phyloP scores from a whole-genome alignment of 768 basidiomycete genomes.

The Trametes maxima region DNA sequence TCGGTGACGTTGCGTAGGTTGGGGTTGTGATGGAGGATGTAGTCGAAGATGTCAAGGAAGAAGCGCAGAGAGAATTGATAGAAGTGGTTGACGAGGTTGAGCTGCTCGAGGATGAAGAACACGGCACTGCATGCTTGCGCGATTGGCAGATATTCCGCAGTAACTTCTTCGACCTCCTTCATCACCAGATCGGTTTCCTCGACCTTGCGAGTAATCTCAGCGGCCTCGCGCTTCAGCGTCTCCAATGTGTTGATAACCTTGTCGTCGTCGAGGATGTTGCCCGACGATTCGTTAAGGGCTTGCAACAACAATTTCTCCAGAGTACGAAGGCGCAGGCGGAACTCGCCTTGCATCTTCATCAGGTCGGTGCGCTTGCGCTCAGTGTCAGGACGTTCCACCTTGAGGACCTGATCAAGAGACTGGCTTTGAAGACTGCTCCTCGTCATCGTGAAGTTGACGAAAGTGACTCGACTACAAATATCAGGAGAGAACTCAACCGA shows the following conservation, averaged over 20 bases:
- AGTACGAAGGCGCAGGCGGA: slow-evolving; percentile 87
- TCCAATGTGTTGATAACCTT: slow-evolving; percentile 97
- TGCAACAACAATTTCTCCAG: slow-evolving; percentile 92
- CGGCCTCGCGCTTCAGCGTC: slow-evolving; percentile 93
- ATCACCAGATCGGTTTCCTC: slow-evolving; percentile 96
- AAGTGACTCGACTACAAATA: slow-evolving; percentile 95
- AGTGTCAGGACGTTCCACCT: slow-evolving; percentile 95
- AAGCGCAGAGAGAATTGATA: slow-evolving; percentile 98
- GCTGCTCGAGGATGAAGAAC: slow-evolving; percentile 95
- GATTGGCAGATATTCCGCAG: slow-evolving; percentile 89
- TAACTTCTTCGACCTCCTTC: slow-evolving; percentile 95
- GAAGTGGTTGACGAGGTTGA: slow-evolving; percentile 94
- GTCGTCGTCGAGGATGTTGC: slow-evolving; percentile 98
- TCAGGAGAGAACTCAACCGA: slow-evolving; percentile 98
- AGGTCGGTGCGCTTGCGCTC: slow-evolving; percentile 95
- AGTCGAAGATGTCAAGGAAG: slow-evolving; percentile 99
- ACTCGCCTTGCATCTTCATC: slow-evolving; percentile 98
- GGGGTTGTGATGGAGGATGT: slow-evolving; percentile 89
- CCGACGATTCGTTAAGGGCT: slow-evolving; percentile 94
- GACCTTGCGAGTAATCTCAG: slow-evolving; percentile 93
- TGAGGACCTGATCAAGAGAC: slow-evolving; percentile 94
- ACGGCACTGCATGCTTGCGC: slow-evolving; percentile 96
- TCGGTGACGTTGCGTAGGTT: slow-evolving; percentile 82
- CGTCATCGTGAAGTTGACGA: slow-evolving; percentile 99
- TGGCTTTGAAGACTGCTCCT: slow-evolving; percentile 98